phyloP scores from a whole-genome alignment of 1,139 yeast genomes.

The Taphrina populina region DNA sequence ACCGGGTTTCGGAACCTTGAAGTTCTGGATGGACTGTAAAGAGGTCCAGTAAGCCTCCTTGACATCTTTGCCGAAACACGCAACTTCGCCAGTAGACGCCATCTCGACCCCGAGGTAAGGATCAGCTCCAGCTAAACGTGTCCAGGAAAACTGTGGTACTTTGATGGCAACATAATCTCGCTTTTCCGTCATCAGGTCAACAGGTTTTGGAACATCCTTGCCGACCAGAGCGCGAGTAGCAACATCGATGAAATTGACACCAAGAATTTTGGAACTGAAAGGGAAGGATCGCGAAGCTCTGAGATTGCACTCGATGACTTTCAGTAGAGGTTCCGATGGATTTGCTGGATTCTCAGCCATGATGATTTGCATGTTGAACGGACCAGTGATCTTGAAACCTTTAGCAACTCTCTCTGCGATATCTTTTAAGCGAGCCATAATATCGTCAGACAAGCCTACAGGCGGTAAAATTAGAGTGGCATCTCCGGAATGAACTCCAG shows the following conservation, averaged over 20 bases:
- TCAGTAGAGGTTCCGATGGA: constrained; percentile 56
- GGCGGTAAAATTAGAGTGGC: constrained; percentile 96
- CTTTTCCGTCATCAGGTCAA: constrained; percentile 61
- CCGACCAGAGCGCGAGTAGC: constrained; percentile 84
- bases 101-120: constrained; percentile 98
- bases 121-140: constrained; percentile 98
- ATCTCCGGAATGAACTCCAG: constrained; percentile 98
- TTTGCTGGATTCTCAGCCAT: constrained; percentile 53
- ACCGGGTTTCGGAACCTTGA: constrained; percentile 87
- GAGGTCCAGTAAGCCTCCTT: constrained; percentile 97
- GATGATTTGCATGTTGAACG: constrained; percentile 96
- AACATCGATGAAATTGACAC: constrained; percentile 87
- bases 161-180: constrained; percentile 85
- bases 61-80: constrained; percentile 84
- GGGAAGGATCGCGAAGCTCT: constrained; percentile 99
- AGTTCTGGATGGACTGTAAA: constrained; percentile 94
- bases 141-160: constrained; percentile 96
- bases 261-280: constrained; percentile 93
- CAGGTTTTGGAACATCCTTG: constrained; percentile 67
- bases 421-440: constrained; percentile 64
- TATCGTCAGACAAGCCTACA: constrained; percentile 60
- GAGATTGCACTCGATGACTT: constrained; percentile 97
- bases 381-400: constrained; percentile 96
- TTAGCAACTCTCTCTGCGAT: constrained; percentile 89
- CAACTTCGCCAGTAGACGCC: constrained; percentile 99